Evolutionary conservation across 306 rosid species (phyloP).

Genomic region (Malus domestica): ASM211411v1 NC_041799.1:5827501-5828000

Average conservation of each 20-base stretch:
- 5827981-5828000: neutral
- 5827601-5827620: conserved; percentile 10
- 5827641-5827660: conserved; percentile 11
- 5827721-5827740: neutral
- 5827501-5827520: conserved; percentile 34
- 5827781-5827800: neutral
- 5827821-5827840: neutral
- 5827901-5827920: neutral
- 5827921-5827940: neutral
- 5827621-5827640: conserved; percentile 20
- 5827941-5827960: neutral
- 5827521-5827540: conserved; percentile 38
- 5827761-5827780: conserved; percentile 1
- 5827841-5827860: neutral
- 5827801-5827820: neutral
- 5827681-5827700: neutral
- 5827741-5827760: neutral
- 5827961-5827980: neutral
- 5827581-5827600: conserved; percentile 11
- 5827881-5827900: neutral
- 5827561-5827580: conserved; percentile 12
- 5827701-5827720: neutral
- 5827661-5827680: conserved; percentile 5
- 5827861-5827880: neutral
- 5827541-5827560: conserved; percentile 3